These are phyloP conservation scores for Calonectria fujianensis DNA, from an alignment of 2,329 filamentous ascomycete genomes.

Conservation along the genomic window DNA sequence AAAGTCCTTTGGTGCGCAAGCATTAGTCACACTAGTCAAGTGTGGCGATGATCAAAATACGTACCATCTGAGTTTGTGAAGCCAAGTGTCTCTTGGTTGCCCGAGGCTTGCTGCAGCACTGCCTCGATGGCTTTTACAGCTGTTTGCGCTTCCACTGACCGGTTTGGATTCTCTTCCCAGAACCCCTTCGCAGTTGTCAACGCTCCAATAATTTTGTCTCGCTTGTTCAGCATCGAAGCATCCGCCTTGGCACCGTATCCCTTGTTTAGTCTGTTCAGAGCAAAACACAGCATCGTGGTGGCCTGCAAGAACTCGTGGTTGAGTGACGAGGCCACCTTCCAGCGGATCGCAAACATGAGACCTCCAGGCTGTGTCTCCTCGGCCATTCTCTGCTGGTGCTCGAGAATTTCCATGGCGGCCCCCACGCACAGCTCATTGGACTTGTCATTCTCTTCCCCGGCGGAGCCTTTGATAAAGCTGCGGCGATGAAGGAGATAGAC, in stretches of 20 bases:
- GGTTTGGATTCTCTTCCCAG: slow-evolving; percentile 29
- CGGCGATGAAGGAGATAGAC: slow-evolving; percentile 37
- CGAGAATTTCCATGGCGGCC: slow-evolving; percentile 43
- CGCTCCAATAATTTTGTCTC: slow-evolving; percentile 10
- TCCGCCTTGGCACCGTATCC: not conserved
- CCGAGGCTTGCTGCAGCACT: not conserved
- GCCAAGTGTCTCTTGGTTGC: too few relatives aligned
- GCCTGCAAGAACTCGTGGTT: slow-evolving; percentile 46
- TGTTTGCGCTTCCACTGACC: slow-evolving; percentile 28
- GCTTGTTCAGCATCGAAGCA: not conserved
- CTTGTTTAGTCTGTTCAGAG: slow-evolving; percentile 33
- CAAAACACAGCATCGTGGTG: slow-evolving; percentile 48
- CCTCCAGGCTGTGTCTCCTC: slow-evolving; percentile 46
- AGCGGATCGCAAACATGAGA: slow-evolving; percentile 47
- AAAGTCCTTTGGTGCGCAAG: not conserved
- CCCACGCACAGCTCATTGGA: slow-evolving; percentile 35
- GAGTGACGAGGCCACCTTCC: slow-evolving; percentile 45
- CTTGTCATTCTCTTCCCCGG: slow-evolving; percentile 3
- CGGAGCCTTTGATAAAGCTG: slow-evolving; percentile 28
- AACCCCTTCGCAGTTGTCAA: not conserved
- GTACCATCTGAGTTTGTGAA: not conserved
- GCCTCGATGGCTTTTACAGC: slow-evolving; percentile 26
- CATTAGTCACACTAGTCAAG: not conserved
- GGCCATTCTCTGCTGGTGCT: slow-evolving; percentile 43
- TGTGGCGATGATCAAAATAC: not conserved